Percentiles rank a stretch among this genome's conserved stretches.
Evolutionary conservation across 2,329 filamentous ascomycete genomes (phyloP).

Genomic region (Colletotrichum lindemuthianum): DNA sequence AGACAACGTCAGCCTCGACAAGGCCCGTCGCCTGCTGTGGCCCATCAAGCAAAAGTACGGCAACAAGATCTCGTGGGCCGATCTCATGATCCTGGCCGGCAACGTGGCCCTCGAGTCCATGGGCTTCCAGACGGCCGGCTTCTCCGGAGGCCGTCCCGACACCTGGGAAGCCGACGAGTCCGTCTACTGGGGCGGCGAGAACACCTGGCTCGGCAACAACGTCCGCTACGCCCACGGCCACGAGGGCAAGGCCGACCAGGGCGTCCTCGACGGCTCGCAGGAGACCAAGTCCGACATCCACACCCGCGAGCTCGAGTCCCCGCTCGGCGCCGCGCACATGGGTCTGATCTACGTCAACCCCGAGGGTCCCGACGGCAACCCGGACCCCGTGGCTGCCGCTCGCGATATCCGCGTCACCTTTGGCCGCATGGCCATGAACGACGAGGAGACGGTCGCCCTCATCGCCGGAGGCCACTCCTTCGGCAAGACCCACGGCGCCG

Average conservation of each 20-base stretch:
- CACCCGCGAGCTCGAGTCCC: conserved; percentile 64
- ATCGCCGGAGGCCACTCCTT: conserved; percentile 84
- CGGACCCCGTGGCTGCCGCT: conserved; percentile 75
- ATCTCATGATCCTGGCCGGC: conserved; percentile 75
- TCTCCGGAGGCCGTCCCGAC: conserved; percentile 77
- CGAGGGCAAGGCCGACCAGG: conserved; percentile 73
- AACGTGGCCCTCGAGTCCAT: conserved; percentile 83
- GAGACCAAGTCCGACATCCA: conserved; percentile 33
- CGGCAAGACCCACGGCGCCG: conserved; percentile 84
- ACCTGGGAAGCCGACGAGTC: conserved; percentile 81
- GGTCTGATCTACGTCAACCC: conserved; percentile 87
- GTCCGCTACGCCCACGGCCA: conserved; percentile 72
- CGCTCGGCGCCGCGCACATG: conserved; percentile 76
- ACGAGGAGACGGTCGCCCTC: conserved; percentile 82
- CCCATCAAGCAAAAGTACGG: conserved; percentile 88
- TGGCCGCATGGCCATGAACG: conserved; percentile 83
- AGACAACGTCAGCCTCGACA: conserved; percentile 81
- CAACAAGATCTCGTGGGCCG: conserved; percentile 84
- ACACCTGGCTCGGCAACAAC: conserved; percentile 75
- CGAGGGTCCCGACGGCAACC: conserved; percentile 77
- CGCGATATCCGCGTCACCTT: conserved; percentile 80
- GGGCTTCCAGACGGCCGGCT: conserved; percentile 79
- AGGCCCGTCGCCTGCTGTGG: conserved; percentile 76
- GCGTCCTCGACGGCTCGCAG: conserved; percentile 56
- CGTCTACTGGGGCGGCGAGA: conserved; percentile 81